Conservation (phyloP, 108 stramenopile species). For the Fistulifera pelliculosa region DNA sequence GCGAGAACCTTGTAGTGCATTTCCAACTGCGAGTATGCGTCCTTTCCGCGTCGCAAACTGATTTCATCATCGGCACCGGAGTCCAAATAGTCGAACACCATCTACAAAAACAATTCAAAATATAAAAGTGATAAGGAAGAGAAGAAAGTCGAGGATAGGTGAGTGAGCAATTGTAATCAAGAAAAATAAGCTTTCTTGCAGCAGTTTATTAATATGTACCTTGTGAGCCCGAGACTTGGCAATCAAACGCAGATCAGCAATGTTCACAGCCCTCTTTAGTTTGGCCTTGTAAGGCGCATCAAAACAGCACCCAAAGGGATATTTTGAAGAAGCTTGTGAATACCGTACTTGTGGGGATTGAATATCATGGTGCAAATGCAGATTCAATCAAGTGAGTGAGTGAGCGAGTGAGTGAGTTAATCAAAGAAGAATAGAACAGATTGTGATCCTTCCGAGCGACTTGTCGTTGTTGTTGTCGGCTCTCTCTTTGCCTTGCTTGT, state of each 20-base stretch:
- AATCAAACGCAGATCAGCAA: constrained; percentile 81
- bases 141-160: neutral
- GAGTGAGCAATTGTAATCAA: neutral
- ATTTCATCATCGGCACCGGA: constrained; percentile 90
- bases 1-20: constrained; percentile 88
- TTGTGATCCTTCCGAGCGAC: no score
- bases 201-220: constrained; percentile 36
- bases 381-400: no score
- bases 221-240: constrained; percentile 85
- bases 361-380: constrained; percentile 41
- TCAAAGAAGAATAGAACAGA: no score
- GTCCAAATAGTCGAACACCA: constrained; percentile 91
- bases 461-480: constrained; percentile 14
- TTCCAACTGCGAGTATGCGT: constrained; percentile 83
- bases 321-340: constrained; percentile 84
- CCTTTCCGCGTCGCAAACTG: constrained; percentile 78
- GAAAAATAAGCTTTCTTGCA: neutral
- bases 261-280: constrained; percentile 79
- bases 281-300: constrained; percentile 76
- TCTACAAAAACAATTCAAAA: constrained; percentile 30
- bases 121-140: neutral
- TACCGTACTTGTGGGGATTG: constrained; percentile 81
- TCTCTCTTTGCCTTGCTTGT: no score
- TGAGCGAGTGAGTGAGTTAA: no score
- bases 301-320: constrained; percentile 82